A percentile compares a stretch with the other conserved stretches of the same genome.
These are phyloP conservation scores for Nannochloropsis gaditana DNA, from an alignment of 108 stramenopile genomes.

Conservation along the genomic window DNA sequence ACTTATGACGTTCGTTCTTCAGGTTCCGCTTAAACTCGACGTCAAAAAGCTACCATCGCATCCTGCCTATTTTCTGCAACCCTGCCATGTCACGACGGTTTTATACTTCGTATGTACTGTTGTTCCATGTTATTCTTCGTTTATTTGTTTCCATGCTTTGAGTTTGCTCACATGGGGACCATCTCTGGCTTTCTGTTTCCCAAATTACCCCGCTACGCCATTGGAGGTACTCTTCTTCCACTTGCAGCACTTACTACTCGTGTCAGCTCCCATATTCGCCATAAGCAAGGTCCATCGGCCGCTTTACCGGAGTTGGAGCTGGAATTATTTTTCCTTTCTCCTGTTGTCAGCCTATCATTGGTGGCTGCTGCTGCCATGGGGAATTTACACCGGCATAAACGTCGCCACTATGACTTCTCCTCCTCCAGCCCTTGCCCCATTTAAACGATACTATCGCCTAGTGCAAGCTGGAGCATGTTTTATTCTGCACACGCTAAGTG, in stretches of 20 bases:
- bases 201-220: neutral
- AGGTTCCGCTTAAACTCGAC: neutral
- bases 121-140: neutral
- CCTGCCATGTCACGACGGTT: slow-evolving; percentile 11
- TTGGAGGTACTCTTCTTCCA: neutral
- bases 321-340: neutral
- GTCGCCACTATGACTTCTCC: neutral
- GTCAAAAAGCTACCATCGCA: neutral
- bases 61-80: slow-evolving; percentile 14
- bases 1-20: neutral
- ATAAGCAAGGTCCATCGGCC: neutral
- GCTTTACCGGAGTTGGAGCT: neutral
- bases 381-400: neutral
- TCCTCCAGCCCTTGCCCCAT: neutral
- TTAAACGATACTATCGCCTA: neutral
- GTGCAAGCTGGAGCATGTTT: neutral
- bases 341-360: neutral
- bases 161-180: neutral
- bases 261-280: neutral
- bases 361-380: slow-evolving; percentile 16
- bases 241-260: neutral
- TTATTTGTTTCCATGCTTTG: slow-evolving; percentile 14
- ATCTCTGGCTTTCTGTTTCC: slow-evolving; percentile 1
- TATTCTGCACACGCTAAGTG: neutral
- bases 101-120: slow-evolving; percentile 12